Percentiles rank a stretch among this genome's conserved stretches.
These are phyloP conservation scores for Epichloe typhina DNA, from an alignment of 2,329 filamentous ascomycete genomes.

Conservation along the genomic window DNA sequence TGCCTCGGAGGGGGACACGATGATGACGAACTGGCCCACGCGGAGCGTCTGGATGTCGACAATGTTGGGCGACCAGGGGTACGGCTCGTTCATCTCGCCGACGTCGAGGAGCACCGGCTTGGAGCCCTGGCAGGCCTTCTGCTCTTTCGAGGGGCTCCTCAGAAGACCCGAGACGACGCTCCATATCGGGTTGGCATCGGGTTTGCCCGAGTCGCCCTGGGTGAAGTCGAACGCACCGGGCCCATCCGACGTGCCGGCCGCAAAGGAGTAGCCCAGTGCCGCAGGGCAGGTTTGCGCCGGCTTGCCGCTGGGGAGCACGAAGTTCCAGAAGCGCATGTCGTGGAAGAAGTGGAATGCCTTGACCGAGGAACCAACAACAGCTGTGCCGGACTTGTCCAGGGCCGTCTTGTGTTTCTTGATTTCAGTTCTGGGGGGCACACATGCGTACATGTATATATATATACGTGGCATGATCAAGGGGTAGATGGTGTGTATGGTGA, in stretches of 20 bases:
- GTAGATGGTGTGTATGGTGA: neutral
- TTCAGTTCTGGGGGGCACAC: neutral
- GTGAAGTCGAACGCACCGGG: constrained; percentile 90
- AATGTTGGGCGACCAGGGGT: constrained; percentile 82
- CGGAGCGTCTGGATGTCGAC: constrained; percentile 80
- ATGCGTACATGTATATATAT: too few relatives aligned
- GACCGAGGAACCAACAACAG: constrained; percentile 51
- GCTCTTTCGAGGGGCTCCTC: constrained; percentile 54
- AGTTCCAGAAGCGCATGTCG: constrained; percentile 64
- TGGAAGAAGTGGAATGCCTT: constrained; percentile 78
- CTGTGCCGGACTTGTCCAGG: constrained; percentile 30
- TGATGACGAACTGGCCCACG: constrained; percentile 71
- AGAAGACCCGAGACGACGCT: constrained; percentile 58
- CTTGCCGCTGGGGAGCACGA: constrained; percentile 60
- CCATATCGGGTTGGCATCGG: constrained; percentile 65
- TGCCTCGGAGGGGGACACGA: constrained; percentile 76
- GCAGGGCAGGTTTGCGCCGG: constrained; percentile 67
- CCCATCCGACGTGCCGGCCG: constrained; percentile 82
- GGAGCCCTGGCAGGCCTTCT: constrained; percentile 61
- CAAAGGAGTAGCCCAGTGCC: constrained; percentile 83
- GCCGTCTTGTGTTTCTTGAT: constrained; percentile 13
- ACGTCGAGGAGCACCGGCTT: constrained; percentile 86
- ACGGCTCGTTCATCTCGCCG: constrained; percentile 64
- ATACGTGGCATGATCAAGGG: too few relatives aligned
- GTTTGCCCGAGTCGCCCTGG: constrained; percentile 64